A percentile compares a stretch with the other conserved stretches of the same genome.
Conservation (phyloP, 208 protist species). For the Angomonas ambiguus region DNA sequence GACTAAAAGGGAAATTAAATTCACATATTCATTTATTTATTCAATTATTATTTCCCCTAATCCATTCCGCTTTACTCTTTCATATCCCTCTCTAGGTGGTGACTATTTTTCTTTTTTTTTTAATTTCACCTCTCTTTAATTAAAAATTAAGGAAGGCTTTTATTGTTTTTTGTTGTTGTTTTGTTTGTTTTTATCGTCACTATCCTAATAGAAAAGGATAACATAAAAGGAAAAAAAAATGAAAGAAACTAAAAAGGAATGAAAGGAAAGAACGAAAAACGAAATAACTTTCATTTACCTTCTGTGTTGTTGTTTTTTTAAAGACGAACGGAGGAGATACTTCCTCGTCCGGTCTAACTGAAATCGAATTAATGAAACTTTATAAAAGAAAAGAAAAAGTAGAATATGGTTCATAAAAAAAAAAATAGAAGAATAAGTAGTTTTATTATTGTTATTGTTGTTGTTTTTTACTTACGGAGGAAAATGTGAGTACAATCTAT, state of each 20-base stretch:
- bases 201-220: not conserved
- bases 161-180: conserved; percentile 5
- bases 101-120: conserved; percentile 1
- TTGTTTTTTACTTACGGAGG: too few relatives aligned
- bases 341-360: too few relatives aligned
- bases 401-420: not conserved
- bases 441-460: conserved; percentile 1
- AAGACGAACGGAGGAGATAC: not conserved
- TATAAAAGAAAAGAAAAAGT: not conserved
- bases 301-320: not conserved
- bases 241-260: not conserved
- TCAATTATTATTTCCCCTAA: not conserved
- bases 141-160: too few relatives aligned
- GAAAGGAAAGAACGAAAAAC: not conserved
- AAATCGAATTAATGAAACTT: not conserved
- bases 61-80: not conserved
- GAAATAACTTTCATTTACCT: not conserved
- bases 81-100: not conserved
- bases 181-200: not conserved
- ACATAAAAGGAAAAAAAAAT: not conserved
- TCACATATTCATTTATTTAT: too few relatives aligned
- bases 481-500: too few relatives aligned
- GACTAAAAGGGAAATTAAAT: too few relatives aligned
- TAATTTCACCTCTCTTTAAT: too few relatives aligned
- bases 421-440: not conserved